phyloP scores from a whole-genome alignment of 2,329 filamentous ascomycete genomes.

The Xenoacremonium recifei region DNA sequence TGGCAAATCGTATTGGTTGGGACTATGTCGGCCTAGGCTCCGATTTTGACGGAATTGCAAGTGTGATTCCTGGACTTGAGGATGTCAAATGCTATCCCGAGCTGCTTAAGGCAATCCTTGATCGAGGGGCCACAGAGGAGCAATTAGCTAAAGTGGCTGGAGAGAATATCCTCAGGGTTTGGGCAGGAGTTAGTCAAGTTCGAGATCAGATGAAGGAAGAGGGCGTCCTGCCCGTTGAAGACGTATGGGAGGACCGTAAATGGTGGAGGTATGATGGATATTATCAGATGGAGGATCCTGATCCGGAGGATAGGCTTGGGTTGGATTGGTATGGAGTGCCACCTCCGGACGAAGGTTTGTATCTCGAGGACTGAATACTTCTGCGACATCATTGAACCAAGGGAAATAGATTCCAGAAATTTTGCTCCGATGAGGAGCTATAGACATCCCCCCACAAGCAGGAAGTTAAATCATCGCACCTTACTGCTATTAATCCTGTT shows the following conservation, averaged over 20 bases:
- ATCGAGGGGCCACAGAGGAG: constrained; percentile 13
- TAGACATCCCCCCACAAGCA: too few species aligned
- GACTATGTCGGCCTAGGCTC: constrained; percentile 24
- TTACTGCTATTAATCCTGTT: too few species aligned
- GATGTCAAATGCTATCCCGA: constrained; percentile 5
- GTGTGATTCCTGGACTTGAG: neutral
- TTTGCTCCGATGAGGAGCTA: too few species aligned
- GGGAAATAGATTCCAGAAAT: too few species aligned
- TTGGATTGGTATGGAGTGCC: neutral
- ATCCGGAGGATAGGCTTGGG: neutral
- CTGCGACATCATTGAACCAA: too few species aligned
- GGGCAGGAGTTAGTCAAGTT: neutral
- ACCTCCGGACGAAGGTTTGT: too few species aligned
- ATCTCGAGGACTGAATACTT: too few species aligned
- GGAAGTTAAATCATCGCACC: too few species aligned
- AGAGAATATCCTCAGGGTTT: constrained; percentile 11
- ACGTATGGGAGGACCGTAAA: neutral
- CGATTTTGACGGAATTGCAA: constrained; percentile 11
- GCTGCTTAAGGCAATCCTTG: constrained; percentile 9
- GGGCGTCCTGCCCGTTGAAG: neutral
- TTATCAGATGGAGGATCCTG: neutral
- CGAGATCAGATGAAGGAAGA: neutral
- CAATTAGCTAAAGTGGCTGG: constrained; percentile 14
- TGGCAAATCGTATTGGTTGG: constrained; percentile 21
- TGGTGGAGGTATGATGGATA: neutral